A percentile compares a stretch with the other conserved stretches of the same genome.
Conservation (phyloP, 208 protist species). For the Leishmania major region DNA sequence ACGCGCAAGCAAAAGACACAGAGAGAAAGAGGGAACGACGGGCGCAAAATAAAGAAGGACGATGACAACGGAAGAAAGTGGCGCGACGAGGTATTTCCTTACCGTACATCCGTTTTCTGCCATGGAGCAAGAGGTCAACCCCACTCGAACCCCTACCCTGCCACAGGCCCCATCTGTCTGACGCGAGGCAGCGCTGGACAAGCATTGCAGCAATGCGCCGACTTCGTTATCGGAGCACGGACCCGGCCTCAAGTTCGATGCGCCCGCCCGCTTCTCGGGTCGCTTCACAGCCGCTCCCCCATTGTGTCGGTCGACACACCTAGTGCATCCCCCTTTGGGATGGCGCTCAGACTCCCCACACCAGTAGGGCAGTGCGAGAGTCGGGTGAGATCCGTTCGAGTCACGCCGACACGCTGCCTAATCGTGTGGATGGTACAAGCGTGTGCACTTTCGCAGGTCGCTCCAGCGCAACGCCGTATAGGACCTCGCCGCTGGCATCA, state of each 20-base stretch:
- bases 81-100: too few relatives aligned
- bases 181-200: neutral
- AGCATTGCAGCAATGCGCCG: neutral
- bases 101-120: neutral
- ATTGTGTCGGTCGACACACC: neutral
- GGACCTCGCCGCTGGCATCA: neutral
- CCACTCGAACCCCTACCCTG: neutral
- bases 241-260: neutral
- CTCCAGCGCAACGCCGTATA: neutral
- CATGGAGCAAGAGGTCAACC: neutral
- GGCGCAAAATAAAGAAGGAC: neutral
- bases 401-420: neutral
- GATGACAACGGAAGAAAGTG: too few relatives aligned
- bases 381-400: neutral
- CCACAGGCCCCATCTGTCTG: neutral
- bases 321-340: neutral
- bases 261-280: neutral
- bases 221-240: neutral
- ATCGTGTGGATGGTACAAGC: neutral
- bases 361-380: neutral
- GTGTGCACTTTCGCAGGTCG: neutral
- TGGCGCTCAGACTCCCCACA: neutral
- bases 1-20: neutral
- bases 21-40: neutral
- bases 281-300: neutral